Evolutionary conservation across 441 rosid genomes (phyloP), one percentile per base, ranked within the genome.

Genomic region (Erysimum cheiri): DNA sequence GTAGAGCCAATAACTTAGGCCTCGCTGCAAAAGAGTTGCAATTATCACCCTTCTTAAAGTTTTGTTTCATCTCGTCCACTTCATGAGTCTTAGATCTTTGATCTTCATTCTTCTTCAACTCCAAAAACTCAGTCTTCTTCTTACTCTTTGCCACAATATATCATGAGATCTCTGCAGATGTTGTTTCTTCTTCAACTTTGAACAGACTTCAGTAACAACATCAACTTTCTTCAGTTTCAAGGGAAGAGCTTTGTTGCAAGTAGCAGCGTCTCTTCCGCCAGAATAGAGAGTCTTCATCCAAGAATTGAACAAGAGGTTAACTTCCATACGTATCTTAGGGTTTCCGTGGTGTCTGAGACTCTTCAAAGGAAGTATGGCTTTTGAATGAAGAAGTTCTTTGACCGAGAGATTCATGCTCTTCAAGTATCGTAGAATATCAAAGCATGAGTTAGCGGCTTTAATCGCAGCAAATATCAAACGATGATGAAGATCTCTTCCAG

Each of bases 381-480:
- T 10, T 0, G 48, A 57, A 10, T 35, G 0, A 6, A 4, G 0
- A 28, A 57, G 48, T n/a, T 44, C 47, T 11, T 57, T 31, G 56
- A 5, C 8, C 0, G 64, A 46, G 31, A 58, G 72, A 35, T 11
- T 26, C 37, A 46, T 35, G 0, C 13, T 36, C 65, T 47, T 57
- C 65, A 69, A 9, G n/a, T 19, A 2, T 8, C 48, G 37, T 3
- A 69, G 48, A 24, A 10, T 11, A 46, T 46, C 58, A 4, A 26
- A n/a, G 19, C 65, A 69, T 41, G 62, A 31, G 8, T 67, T 35
- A 14, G 58, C 65, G 0, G 56, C 47, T 17, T 26, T 36, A 9
- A 37, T 1, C 2, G 66, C 73, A 47, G 7, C 78, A 89, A 64
- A 82, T 83, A 28, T 88, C 92, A 43, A 83, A 81, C 29, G 93